These are phyloP conservation scores for Backusella circina DNA, from an alignment of 192 early-diverging fungal species.

Conservation along the genomic window DNA sequence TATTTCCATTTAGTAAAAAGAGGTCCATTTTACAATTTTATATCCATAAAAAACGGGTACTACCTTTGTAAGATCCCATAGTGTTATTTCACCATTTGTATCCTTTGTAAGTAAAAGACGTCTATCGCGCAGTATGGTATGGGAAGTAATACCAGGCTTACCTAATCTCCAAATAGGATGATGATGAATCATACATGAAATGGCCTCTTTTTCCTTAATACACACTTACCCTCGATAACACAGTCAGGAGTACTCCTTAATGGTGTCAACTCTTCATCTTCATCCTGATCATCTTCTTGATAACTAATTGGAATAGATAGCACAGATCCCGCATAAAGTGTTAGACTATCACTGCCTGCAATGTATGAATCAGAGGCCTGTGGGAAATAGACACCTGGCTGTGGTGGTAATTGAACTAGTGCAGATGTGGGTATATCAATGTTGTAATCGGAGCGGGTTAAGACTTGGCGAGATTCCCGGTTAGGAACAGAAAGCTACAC, in stretches of 20 bases:
- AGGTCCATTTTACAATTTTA: background rate
- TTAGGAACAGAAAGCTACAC: slow-evolving; percentile 23
- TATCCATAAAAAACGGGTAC: no score
- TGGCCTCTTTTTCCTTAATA: background rate
- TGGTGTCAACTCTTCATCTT: slow-evolving; percentile 16
- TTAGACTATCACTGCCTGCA: slow-evolving; percentile 18
- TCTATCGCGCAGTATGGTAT: slow-evolving; percentile 76
- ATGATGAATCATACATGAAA: background rate
- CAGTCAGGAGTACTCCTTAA: slow-evolving; percentile 36
- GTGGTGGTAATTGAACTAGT: background rate
- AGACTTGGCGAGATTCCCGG: background rate
- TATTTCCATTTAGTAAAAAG: background rate
- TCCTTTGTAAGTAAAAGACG: slow-evolving; percentile 84
- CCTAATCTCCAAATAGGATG: background rate
- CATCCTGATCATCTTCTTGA: slow-evolving; percentile 25
- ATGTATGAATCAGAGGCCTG: slow-evolving; percentile 37
- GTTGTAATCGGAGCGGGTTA: background rate
- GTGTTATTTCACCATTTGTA: slow-evolving; percentile 66
- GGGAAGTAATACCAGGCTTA: slow-evolving; percentile 61
- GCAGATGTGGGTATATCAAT: background rate
- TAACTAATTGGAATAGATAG: slow-evolving; percentile 34
- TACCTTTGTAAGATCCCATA: slow-evolving; percentile 82
- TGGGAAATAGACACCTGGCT: slow-evolving; percentile 40
- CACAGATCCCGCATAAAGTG: slow-evolving; percentile 36
- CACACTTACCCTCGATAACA: slow-evolving; percentile 33